Conservation (phyloP, 2,329 filamentous ascomycete genomes). For the Epichloe aotearoae region DNA sequence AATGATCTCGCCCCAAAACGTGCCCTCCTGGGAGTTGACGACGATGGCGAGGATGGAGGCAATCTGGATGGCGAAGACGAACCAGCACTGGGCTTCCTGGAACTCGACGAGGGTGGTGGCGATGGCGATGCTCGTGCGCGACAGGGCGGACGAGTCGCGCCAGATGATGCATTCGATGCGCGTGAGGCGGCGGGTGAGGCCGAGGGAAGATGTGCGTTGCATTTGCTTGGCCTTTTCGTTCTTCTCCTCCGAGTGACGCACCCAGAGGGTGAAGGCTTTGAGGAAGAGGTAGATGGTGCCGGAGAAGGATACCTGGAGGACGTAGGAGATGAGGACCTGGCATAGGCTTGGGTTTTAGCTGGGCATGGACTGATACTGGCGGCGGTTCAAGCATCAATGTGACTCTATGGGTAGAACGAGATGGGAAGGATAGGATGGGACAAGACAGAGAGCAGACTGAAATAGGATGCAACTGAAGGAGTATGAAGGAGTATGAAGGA, state of each 20-base stretch:
- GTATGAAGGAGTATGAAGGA: too few relatives aligned
- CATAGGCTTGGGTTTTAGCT: too few relatives aligned
- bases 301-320: conserved; percentile 24
- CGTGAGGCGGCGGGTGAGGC: conserved; percentile 18
- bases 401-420: too few relatives aligned
- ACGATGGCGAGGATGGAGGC: conserved; percentile 27
- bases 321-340: conserved; percentile 26
- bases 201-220: background rate
- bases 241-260: conserved; percentile 18
- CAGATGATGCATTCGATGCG: conserved; percentile 25
- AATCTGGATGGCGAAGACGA: conserved; percentile 26
- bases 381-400: too few relatives aligned
- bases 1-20: conserved; percentile 26
- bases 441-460: too few relatives aligned
- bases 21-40: conserved; percentile 26
- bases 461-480: too few relatives aligned
- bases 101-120: conserved; percentile 28
- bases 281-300: conserved; percentile 20
- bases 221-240: background rate
- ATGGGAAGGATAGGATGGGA: too few relatives aligned
- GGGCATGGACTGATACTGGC: too few relatives aligned
- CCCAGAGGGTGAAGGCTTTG: conserved; percentile 23
- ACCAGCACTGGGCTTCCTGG: conserved; percentile 26
- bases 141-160: conserved; percentile 22
- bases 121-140: conserved; percentile 25